Conservation (phyloP, 768 basidiomycete genomes). For the Amanita muscaria region DNA sequence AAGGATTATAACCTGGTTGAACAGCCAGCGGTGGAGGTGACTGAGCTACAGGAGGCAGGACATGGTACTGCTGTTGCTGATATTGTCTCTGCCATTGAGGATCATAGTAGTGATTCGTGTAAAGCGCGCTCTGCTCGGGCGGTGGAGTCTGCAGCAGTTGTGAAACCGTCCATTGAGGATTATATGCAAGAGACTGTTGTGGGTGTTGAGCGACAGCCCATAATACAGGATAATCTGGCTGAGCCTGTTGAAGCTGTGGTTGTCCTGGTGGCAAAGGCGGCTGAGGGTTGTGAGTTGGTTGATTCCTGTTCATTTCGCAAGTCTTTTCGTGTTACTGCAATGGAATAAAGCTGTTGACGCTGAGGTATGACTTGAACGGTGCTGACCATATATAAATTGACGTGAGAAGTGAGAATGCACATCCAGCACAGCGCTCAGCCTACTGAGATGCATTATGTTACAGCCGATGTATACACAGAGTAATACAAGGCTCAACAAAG, state of each 20-base stretch:
- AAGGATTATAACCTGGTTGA: conserved; percentile 49
- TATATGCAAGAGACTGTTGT: conserved; percentile 44
- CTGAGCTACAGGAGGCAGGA: conserved; percentile 44
- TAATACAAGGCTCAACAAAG: no score
- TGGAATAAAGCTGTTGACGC: no score
- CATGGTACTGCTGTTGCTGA: conserved; percentile 47
- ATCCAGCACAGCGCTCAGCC: no score
- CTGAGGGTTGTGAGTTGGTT: conserved; percentile 56
- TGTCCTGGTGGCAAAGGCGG: conserved; percentile 74
- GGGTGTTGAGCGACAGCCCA: conserved; percentile 51
- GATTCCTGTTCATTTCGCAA: conserved; percentile 79
- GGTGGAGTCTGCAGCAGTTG: conserved; percentile 55
- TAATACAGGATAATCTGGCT: conserved; percentile 71
- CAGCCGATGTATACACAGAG: no score
- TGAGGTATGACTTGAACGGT: no score
- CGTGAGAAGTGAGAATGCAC: no score
- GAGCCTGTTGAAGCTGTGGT: conserved; percentile 56
- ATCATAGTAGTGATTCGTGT: conserved; percentile 89
- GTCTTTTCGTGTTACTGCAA: background rate
- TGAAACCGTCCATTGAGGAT: conserved; percentile 57
- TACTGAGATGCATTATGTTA: no score
- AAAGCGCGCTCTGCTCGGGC: conserved; percentile 74
- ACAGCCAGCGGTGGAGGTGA: conserved; percentile 46
- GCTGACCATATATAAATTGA: no score
- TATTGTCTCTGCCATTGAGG: conserved; percentile 65